Evolutionary conservation across 2,329 filamentous ascomycete species (phyloP), one percentile per base, ranked within the genome.

Genomic region (Aurifilum marmelostoma): DNA sequence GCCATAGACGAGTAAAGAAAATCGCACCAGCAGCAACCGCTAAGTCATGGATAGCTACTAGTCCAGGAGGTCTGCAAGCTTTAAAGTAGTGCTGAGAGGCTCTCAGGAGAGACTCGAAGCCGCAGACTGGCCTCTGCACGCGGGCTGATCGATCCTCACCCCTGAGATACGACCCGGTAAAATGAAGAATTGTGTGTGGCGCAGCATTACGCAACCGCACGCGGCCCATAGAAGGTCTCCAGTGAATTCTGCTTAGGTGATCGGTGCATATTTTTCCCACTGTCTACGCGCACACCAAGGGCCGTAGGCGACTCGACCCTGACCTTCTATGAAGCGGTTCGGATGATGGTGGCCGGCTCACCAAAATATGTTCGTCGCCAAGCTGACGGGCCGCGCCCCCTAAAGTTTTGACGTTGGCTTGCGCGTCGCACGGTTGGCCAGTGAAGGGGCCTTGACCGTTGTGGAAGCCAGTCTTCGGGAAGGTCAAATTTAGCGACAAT

Each of bases 401-500:
- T 56, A 24, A 29, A 54, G n/a, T 27, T 54, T 59, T 59, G 29
- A 37, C 56, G 3, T n/a, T 3, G 16, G 56, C 29, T 21, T 59
- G 41, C 67, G 59, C 47, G 64, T 59, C 58, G 63, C 64, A 63
- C 29, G 27, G 18, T 39, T 24, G 62, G 47, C 24, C 52, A 18
- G 50, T 18, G 12, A 56, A 32, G 52, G 24, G 52, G 27, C 14
- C 52, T 56, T 56, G 52, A 56, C 52, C 52, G 52, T 56, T 56
- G 52, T 56, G 52, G 52, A 24, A 47, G 50, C 63, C 66, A 37
- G 63, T 65, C 50, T 59, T 29, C 34, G 60, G 62, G 63, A 37
- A 16, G 59, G 32, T 63, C 69, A 66, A 50, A 69, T 66, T 63
- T 70, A 70, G 68, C 34, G 60, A 27, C 27, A 2, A 39, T 14